Base-by-base conservation (phyloP, 139 green algal genomes). In the Deuterostichococcus epilithicus region DNA sequence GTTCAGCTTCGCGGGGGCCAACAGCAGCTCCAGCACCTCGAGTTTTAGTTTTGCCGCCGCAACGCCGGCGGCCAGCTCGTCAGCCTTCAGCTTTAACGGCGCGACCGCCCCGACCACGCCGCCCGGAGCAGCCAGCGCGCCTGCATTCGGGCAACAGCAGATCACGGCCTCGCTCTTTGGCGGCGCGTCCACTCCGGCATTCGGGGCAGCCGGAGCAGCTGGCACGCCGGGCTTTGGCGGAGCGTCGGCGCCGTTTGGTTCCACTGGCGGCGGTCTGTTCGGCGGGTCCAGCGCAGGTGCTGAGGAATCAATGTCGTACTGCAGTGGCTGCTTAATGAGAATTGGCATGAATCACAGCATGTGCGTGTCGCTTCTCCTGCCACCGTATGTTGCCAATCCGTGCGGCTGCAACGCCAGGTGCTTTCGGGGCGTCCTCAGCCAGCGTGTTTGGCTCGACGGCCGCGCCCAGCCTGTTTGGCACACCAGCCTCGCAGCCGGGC, bases 1-100 rank as follows among this genome's bases (percentile, higher is more conserved):
- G 52, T 82, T 82, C 39, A 68, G 66, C 58, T 82, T 82, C 45
- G 68, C 45, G n/a, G 68, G 32, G 18, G 39, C 70, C 30, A 78
- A 42, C 13, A 78, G 34, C 32, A 42, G 63, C 30, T 39, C 73
- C 22, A 25, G 26, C 5, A 20, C 18, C 3, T 63, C 52, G 13
- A 63, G 13, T 20, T 63, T 63, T 20, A 63, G 52, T 20, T 63
- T 63, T 63, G 52, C 52, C 52, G n/a, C n/a, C n/a, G n/a, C n/a
- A n/a, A 63, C 52, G 52, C 52, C 52, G 10, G 52, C 52, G 18
- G 52, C 52, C 52, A 63, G 52, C 52, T 63, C 52, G 18, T 63
- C 52, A 28, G 52, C 52, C 3, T 63, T 63, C 52, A 63, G 52
- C 52, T 63, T 63, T 28, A 20, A 13, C 52, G 52, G 52, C 52